Conservation (phyloP, 768 basidiomycete species). For the Trametes gibbosa region DNA sequence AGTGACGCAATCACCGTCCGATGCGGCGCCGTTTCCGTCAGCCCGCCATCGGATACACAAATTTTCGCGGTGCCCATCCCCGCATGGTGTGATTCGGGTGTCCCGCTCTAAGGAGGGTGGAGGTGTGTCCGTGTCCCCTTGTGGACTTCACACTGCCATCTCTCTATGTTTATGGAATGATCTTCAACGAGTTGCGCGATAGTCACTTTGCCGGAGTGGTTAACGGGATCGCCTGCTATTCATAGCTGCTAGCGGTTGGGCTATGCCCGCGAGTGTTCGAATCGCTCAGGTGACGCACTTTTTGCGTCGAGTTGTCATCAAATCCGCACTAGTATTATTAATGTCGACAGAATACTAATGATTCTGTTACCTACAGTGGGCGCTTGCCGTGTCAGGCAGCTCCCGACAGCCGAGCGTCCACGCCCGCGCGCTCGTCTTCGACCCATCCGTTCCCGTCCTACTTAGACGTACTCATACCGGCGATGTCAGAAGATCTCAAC, state of each 20-base stretch:
- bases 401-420: background rate
- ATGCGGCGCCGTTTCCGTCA: background rate
- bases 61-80: too few species aligned
- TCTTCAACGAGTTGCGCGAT: background rate
- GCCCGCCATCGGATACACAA: background rate
- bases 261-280: constrained; percentile 63
- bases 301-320: too few species aligned
- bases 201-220: constrained; percentile 95
- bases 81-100: too few species aligned
- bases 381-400: too few species aligned
- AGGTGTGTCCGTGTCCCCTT: too few species aligned
- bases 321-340: too few species aligned
- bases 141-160: too few species aligned
- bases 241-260: constrained; percentile 46
- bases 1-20: constrained; percentile 8
- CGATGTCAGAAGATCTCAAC: constrained; percentile 28
- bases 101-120: too few species aligned
- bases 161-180: too few species aligned
- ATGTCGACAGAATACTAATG: constrained; percentile 14
- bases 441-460: too few species aligned
- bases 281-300: constrained; percentile 59
- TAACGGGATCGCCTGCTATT: constrained; percentile 57
- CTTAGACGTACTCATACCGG: background rate
- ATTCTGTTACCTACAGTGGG: too few species aligned
- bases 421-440: background rate